These are phyloP conservation scores for Plantago coronopus DNA, from an alignment of 305 asterid species.

Conservation along the genomic window DNA sequence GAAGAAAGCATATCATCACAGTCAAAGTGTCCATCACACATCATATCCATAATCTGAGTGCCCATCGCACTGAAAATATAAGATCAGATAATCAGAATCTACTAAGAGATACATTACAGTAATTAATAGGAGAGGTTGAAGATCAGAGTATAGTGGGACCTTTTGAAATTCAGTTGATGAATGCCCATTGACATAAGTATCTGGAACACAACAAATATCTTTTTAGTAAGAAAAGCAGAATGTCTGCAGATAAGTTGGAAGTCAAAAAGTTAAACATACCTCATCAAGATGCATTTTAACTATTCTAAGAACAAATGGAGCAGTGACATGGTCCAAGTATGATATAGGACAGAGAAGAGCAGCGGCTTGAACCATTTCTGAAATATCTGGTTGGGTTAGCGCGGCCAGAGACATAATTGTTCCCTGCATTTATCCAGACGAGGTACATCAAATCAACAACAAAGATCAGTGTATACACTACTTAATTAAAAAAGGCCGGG, in stretches of 20 bases:
- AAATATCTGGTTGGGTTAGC: conserved; percentile 77
- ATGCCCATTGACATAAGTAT: conserved; percentile 69
- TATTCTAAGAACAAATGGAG: conserved; percentile 59
- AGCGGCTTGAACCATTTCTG: conserved; percentile 80
- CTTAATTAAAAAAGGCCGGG: conserved; percentile 17
- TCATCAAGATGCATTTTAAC: conserved; percentile 74
- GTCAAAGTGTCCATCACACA: conserved; percentile 70
- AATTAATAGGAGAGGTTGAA: conserved; percentile 15
- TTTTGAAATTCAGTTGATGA: conserved; percentile 87
- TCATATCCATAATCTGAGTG: conserved; percentile 68
- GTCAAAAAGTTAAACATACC: conserved; percentile 38
- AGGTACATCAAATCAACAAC: conserved; percentile 15
- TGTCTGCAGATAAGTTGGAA: conserved; percentile 15
- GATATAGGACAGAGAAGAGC: conserved; percentile 96
- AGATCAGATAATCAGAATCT: conserved; percentile 21
- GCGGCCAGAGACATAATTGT: conserved; percentile 97
- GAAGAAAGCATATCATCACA: conserved; percentile 65
- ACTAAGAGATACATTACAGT: conserved; percentile 14
- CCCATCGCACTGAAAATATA: conserved; percentile 49
- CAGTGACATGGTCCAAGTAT: conserved; percentile 67
- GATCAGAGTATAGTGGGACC: conserved; percentile 37
- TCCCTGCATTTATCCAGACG: conserved; percentile 51
- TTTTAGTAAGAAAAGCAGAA: conserved; percentile 19
- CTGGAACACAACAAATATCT: conserved; percentile 33
- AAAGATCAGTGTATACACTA: not conserved